Evolutionary conservation across 768 basidiomycete genomes (phyloP), one percentile per base, ranked within the genome.

Genomic region (Multifurca ochricompacta): DNA sequence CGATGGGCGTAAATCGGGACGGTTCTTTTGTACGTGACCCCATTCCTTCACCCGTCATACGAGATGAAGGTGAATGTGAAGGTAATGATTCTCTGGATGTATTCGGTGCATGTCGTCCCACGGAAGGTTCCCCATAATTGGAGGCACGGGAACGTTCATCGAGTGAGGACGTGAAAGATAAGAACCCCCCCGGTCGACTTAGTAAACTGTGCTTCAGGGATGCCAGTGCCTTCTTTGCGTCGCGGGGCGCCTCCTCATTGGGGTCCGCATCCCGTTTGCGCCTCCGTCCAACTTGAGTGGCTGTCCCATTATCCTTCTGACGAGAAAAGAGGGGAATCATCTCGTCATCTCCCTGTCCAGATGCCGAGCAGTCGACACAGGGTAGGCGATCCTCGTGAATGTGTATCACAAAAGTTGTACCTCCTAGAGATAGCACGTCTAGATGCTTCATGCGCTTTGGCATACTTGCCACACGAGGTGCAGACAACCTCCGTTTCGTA

Each of bases 351-450:
- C 41, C 54, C n/a, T 56, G 37, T 28, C 65, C 73, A n/a, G 67
- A 69, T 18, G 75, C 71, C 3, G 78, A 73, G 63, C 88, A 91
- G 6, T 75, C 75, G 31, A 69, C 66, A 65, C 88, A 91, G 3
- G 85, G 81, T n/a, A 74, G 67, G 27, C 71, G 72, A 52, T 78
- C 74, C 34, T 71, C 70, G 66, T 91, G 88, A 53, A 87, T 76
- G 64, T 91, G 88, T 28, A 84, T 74, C 34, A 75, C 61, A 64
- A 91, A 87, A 3, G 77, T 78, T 6, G 88, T 89, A 58, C 77
- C 78, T 21, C 88, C 88, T 53, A 91, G 70, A 32, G 77, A 78
- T 50, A 91, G 65, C 34, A 65, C 68, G 66, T 91, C 88, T 52
- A 81, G 69, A 68, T 91, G 87, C 41, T 67, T 70, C 59, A 91